Evolutionary conservation across 345 rosid genomes (phyloP).

Genomic region (Brassica napus): Da-Ae NC_063439.1:1825501-1826000

Average conservation of each 20-base stretch:
- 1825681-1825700: constrained; percentile 7
- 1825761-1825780: background rate
- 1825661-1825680: constrained; percentile 14
- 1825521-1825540: background rate
- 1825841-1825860: background rate
- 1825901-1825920: background rate
- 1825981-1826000: constrained; percentile 2
- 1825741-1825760: constrained; percentile 7
- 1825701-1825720: background rate
- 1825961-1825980: background rate
- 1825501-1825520: constrained; percentile 5
- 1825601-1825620: constrained; percentile 64
- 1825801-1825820: constrained; percentile 3
- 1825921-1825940: background rate
- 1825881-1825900: no score
- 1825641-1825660: constrained; percentile 65
- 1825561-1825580: background rate
- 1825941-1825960: background rate
- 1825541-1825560: background rate
- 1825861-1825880: background rate
- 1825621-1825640: constrained; percentile 80
- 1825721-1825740: background rate
- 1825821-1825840: background rate
- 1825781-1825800: constrained; percentile 17
- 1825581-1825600: constrained; percentile 47